Conservation (phyloP, 2,329 filamentous ascomycete genomes). For the Tolypocladium inflatum region DNA sequence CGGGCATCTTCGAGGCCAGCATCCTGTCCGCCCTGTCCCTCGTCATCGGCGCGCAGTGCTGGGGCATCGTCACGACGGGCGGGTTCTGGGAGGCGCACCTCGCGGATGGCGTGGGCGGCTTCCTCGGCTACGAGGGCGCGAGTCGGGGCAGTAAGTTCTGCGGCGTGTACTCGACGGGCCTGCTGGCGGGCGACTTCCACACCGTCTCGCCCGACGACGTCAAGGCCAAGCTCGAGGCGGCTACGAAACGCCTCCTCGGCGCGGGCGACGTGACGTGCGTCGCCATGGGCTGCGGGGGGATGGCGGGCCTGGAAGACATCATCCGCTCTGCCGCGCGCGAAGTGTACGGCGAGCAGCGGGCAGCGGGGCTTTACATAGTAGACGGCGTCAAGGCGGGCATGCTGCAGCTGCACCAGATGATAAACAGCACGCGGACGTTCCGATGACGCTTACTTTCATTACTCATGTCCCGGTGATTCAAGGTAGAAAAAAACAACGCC, state of each 20-base stretch:
- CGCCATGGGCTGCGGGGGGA: constrained; percentile 82
- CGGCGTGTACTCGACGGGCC: constrained; percentile 72
- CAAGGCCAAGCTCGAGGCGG: constrained; percentile 53
- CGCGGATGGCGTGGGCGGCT: constrained; percentile 49
- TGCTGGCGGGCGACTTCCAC: constrained; percentile 75
- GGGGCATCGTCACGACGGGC: constrained; percentile 86
- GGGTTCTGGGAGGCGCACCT: constrained; percentile 73
- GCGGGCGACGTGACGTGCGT: constrained; percentile 54
- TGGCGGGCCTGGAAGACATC: constrained; percentile 74
- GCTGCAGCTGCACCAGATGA: constrained; percentile 47
- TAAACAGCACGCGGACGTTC: constrained; percentile 33
- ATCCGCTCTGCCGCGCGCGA: constrained; percentile 62
- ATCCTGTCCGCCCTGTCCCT: constrained; percentile 54
- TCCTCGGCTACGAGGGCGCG: constrained; percentile 43
- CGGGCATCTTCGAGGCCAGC: constrained; percentile 81
- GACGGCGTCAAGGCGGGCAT: constrained; percentile 71
- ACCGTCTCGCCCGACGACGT: constrained; percentile 57
- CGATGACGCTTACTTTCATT: constrained; percentile 2
- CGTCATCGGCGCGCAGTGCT: constrained; percentile 34
- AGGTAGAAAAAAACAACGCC: neutral
- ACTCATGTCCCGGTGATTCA: no score
- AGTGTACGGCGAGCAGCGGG: constrained; percentile 18
- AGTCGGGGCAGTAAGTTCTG: constrained; percentile 48
- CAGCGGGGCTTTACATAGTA: constrained; percentile 44
- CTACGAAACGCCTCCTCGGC: constrained; percentile 55